Percentiles rank a stretch among this genome's conserved stretches.
Evolutionary conservation across 805 yeast genomes (phyloP).

Genomic region (Cyberlindnera japonica): DNA sequence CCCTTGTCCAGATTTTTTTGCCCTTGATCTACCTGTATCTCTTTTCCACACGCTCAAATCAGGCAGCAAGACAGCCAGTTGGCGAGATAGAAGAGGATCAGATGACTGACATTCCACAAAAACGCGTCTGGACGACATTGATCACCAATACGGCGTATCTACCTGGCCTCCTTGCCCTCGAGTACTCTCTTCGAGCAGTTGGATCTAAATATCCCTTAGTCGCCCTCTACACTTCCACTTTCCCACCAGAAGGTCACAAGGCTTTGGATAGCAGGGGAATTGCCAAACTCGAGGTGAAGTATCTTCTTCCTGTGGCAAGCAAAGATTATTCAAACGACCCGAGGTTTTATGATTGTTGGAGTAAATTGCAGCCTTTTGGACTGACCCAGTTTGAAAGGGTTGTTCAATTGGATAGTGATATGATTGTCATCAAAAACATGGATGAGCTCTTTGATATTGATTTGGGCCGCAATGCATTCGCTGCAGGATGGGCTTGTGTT

Average conservation of each 20-base stretch:
- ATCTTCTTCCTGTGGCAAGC: constrained; percentile 40
- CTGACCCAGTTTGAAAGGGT: constrained; percentile 49
- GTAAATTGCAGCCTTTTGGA: constrained; percentile 54
- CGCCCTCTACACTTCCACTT: constrained; percentile 49
- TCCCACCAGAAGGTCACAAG: constrained; percentile 39
- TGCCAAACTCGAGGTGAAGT: constrained; percentile 37
- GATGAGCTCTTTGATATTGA: constrained; percentile 53
- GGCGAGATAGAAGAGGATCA: no score
- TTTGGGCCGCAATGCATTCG: constrained; percentile 41
- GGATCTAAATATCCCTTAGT: constrained; percentile 49
- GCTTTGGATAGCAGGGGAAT: constrained; percentile 39
- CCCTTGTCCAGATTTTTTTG: no score
- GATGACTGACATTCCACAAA: constrained; percentile 12
- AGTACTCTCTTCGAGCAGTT: constrained; percentile 41
- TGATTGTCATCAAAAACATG: constrained; percentile 54
- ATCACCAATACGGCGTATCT: constrained; percentile 50
- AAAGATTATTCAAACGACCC: constrained; percentile 48
- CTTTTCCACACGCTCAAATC: no score
- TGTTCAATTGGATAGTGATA: constrained; percentile 55
- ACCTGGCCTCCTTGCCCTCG: constrained; percentile 48
- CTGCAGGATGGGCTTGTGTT: constrained; percentile 59
- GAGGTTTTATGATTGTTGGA: constrained; percentile 59
- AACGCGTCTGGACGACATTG: constrained; percentile 50
- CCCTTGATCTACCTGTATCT: no score
- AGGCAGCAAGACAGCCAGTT: no score